Evolutionary conservation across 768 basidiomycete genomes (phyloP), one percentile per base, ranked within the genome.

Genomic region (Boletellus ananiceps): DNA sequence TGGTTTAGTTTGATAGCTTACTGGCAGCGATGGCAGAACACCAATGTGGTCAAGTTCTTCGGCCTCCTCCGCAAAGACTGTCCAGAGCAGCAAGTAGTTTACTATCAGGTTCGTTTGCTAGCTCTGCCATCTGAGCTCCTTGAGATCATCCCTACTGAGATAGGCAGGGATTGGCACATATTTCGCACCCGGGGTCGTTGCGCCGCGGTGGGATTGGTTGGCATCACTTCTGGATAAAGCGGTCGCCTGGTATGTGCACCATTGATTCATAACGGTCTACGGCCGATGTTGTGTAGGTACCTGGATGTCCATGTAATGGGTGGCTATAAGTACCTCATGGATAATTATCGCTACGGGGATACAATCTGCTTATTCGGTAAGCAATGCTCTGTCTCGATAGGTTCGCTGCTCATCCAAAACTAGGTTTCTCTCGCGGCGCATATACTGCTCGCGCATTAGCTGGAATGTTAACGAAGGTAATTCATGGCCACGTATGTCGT

Each of bases 271-370:
- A 15, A 15, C 37, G 38, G 19, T 40, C 18, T 18, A 8, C 5
- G 8, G 29, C 33, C 15, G 13, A 50, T 21, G n/a, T 37, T 23
- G 14, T 40, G 34, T 40, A 86, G 84, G 80, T 88, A 84, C 58
- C 70, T 89, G 36, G 81, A 82, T 46, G 75, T 61, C 1, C 87
- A 89, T 66, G 83, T 89, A 19, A 78, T 82, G 67, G 83, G 78
- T 8, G 89, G 89, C 0, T 92, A 91, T 65, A 71, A 69, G 52
- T 91, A 83, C 64, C 68, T 91, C 45, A 89, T 91, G 88, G 75
- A 84, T 52, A 89, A 85, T 57, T 88, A 84, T 61, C 72, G 69
- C n/a, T 57, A 68, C 0, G 89, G 88, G 1, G 87, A 88, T 62
- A 86, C 76, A 63, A 78, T 90, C 29, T 88, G 82, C 58, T 65